Percentiles rank a stretch among this genome's conserved stretches.
Evolutionary conservation across 2,329 filamentous ascomycete genomes (phyloP).

Genomic region (Neofusicoccum parvum): DNA sequence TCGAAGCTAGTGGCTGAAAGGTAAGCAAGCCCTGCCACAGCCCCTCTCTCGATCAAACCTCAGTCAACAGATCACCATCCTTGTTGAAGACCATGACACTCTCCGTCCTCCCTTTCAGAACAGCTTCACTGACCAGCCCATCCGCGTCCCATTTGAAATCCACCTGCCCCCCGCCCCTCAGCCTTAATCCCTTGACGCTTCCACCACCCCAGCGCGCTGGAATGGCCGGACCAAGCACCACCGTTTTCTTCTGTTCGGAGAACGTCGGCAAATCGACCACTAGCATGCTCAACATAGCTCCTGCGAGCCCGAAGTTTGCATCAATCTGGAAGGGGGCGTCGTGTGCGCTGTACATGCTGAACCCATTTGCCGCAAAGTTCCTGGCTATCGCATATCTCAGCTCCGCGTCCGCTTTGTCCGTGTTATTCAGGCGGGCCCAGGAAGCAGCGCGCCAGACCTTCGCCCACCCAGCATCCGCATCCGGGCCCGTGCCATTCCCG

Average conservation of each 20-base stretch:
- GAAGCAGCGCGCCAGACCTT: constrained; percentile 62
- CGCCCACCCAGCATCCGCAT: constrained; percentile 60
- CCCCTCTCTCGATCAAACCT: neutral
- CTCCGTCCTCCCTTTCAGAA: constrained; percentile 11
- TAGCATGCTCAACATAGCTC: constrained; percentile 55
- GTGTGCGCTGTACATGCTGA: constrained; percentile 54
- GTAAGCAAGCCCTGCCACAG: too few species aligned
- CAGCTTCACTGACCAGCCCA: constrained; percentile 37
- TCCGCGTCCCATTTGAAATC: constrained; percentile 49
- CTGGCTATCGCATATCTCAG: constrained; percentile 51
- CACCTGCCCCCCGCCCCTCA: constrained; percentile 49
- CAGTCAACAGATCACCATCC: neutral
- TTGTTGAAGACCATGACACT: constrained; percentile 24
- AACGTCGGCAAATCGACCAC: constrained; percentile 48
- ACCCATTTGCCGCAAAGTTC: constrained; percentile 55
- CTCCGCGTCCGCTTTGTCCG: constrained; percentile 51
- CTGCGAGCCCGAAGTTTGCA: constrained; percentile 58
- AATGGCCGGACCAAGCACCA: constrained; percentile 50
- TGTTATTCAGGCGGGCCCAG: constrained; percentile 59
- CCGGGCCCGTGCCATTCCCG: constrained; percentile 49
- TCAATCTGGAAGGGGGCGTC: constrained; percentile 60
- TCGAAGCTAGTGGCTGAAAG: too few species aligned
- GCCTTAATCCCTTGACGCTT: constrained; percentile 46
- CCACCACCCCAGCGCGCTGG: constrained; percentile 49
- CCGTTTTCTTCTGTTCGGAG: neutral